These are phyloP conservation scores for Kandelia obovata DNA, from an alignment of 345 rosid genomes.

Conservation along the genomic window DNA sequence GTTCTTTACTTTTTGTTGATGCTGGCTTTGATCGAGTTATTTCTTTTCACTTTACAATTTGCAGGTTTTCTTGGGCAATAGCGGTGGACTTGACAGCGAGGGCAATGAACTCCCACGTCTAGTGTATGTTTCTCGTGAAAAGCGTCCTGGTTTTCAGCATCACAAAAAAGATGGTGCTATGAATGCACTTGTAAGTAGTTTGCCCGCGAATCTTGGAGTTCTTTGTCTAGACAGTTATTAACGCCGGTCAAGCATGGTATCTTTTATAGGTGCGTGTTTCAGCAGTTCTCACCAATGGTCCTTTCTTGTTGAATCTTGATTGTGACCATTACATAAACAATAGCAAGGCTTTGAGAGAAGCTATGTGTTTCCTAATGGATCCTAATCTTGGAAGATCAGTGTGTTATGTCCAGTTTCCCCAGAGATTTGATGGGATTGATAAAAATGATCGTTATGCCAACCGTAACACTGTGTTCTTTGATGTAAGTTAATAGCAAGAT, in stretches of 20 bases:
- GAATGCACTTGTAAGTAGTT: conserved; percentile 35
- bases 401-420: conserved; percentile 35
- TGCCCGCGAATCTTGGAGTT: background rate
- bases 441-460: conserved; percentile 35
- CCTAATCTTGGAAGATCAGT: conserved; percentile 33
- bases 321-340: conserved; percentile 38
- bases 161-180: conserved; percentile 38
- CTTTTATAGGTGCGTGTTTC: conserved; percentile 30
- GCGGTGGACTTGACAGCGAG: conserved; percentile 33
- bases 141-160: conserved; percentile 37
- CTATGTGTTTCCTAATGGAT: conserved; percentile 37
- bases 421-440: conserved; percentile 32
- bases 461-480: conserved; percentile 34
- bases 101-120: conserved; percentile 35
- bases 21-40: background rate
- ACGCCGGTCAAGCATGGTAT: background rate
- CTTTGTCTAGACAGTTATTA: background rate
- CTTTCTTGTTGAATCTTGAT: conserved; percentile 35
- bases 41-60: background rate
- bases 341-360: conserved; percentile 34
- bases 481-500: conserved; percentile 14
- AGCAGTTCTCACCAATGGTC: conserved; percentile 35
- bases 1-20: background rate
- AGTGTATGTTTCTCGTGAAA: conserved; percentile 35
- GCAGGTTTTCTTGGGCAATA: conserved; percentile 35